These are phyloP conservation scores for Pythium aquatile DNA, from an alignment of 352 stramenopile genomes.

Conservation along the genomic window DNA sequence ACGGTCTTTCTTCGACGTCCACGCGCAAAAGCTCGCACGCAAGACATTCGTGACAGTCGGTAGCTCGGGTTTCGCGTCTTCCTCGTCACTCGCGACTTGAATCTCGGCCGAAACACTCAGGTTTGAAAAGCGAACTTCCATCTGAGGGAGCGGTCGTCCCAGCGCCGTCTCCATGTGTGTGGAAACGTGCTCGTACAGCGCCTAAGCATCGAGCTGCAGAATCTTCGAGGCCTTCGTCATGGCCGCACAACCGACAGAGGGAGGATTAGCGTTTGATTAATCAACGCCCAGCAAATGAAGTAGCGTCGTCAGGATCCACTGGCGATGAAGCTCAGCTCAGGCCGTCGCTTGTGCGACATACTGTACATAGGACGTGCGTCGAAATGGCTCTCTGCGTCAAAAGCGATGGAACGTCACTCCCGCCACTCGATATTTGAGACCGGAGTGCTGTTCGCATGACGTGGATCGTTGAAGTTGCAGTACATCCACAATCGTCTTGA, in stretches of 20 bases:
- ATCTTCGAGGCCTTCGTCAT: conserved; percentile 24
- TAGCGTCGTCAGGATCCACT: too few relatives aligned
- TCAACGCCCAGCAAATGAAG: too few relatives aligned
- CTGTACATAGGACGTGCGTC: too few relatives aligned
- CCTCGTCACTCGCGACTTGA: not conserved
- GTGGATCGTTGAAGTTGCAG: not conserved
- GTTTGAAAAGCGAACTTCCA: conserved; percentile 52
- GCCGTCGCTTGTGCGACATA: too few relatives aligned
- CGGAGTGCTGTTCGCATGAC: not conserved
- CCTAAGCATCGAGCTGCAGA: conserved; percentile 29
- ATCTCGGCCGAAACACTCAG: conserved; percentile 33
- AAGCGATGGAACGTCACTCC: too few relatives aligned
- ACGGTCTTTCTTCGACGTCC: not conserved
- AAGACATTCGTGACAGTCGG: conserved; percentile 1
- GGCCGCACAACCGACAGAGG: too few relatives aligned
- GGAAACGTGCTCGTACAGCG: conserved; percentile 35
- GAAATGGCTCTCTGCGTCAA: too few relatives aligned
- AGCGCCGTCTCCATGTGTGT: conserved; percentile 38
- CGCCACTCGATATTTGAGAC: too few relatives aligned
- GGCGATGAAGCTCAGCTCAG: too few relatives aligned
- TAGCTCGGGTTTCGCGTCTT: not conserved
- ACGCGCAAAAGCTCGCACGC: not conserved
- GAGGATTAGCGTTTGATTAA: too few relatives aligned
- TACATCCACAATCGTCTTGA: not conserved
- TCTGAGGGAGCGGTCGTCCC: conserved; percentile 40